These are phyloP conservation scores for Nematocida ausubeli DNA, from an alignment of 371 early-diverging fungal genomes.

Conservation along the genomic window DNA sequence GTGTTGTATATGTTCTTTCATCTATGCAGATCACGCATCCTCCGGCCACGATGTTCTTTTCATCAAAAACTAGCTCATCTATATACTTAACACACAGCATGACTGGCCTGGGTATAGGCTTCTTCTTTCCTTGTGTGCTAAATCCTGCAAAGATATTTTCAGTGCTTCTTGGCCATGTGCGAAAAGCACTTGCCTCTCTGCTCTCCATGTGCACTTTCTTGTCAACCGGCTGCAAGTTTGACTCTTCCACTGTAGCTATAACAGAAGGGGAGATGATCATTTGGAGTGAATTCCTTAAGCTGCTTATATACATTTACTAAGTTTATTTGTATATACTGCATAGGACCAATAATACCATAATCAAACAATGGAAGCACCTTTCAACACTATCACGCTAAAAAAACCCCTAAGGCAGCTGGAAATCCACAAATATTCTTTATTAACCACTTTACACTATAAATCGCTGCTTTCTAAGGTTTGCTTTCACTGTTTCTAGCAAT, in stretches of 20 bases:
- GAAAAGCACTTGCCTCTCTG: background rate
- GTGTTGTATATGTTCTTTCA: background rate
- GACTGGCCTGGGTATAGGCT: slow-evolving; percentile 20
- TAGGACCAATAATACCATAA: background rate
- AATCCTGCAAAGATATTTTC: slow-evolving; percentile 22
- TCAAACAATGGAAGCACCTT: too few species aligned
- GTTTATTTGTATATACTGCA: slow-evolving; percentile 27
- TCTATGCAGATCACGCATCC: background rate
- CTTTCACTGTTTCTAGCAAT: slow-evolving; percentile 10
- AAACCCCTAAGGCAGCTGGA: too few species aligned
- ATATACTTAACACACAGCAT: background rate
- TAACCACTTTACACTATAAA: slow-evolving; percentile 40
- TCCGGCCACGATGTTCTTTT: background rate
- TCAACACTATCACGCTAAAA: too few species aligned
- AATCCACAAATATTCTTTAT: background rate
- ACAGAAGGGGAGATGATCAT: slow-evolving; percentile 17
- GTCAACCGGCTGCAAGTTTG: background rate
- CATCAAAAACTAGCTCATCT: slow-evolving; percentile 21
- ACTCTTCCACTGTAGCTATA: background rate
- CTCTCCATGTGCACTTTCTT: background rate
- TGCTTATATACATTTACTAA: background rate
- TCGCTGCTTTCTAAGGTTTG: slow-evolving; percentile 23
- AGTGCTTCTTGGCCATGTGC: background rate
- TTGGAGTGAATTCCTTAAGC: background rate
- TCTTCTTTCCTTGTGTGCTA: background rate